phyloP scores from a whole-genome alignment of 73 alveolate species.

The Stentor coeruleus region DNA sequence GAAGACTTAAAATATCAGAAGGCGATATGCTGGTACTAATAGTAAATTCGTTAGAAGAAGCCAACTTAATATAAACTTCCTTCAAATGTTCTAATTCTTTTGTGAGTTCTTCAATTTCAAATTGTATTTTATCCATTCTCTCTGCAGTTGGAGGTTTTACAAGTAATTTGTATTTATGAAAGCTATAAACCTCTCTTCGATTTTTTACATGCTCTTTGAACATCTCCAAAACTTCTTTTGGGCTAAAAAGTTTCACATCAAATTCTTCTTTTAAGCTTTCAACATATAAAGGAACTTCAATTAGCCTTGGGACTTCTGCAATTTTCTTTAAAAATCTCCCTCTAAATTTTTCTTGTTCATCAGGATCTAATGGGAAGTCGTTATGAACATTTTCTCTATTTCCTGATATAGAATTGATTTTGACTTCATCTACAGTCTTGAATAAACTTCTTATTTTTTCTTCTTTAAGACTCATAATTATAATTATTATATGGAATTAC shows the following conservation, averaged over 20 bases:
- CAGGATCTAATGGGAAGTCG: constrained; percentile 13
- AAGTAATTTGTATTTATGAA: neutral
- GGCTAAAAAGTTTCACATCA: neutral
- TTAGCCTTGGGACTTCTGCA: neutral
- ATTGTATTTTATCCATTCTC: neutral
- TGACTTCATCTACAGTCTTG: neutral
- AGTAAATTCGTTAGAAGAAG: neutral
- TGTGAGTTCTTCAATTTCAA: neutral
- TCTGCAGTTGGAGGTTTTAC: neutral
- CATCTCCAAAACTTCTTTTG: neutral
- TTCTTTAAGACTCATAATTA: no score
- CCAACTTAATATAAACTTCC: neutral
- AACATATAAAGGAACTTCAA: neutral
- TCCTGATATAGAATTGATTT: neutral
- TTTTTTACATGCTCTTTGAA: neutral
- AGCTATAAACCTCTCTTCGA: neutral
- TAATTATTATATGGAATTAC: no score
- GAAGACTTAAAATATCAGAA: neutral
- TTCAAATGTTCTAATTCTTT: neutral
- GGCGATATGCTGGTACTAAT: neutral
- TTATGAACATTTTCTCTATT: neutral
- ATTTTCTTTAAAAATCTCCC: neutral
- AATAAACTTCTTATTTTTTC: neutral
- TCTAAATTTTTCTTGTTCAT: neutral
- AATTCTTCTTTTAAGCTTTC: neutral